phyloP scores from a whole-genome alignment of 345 rosid species.

The Odontarrhena argentea region DNA sequence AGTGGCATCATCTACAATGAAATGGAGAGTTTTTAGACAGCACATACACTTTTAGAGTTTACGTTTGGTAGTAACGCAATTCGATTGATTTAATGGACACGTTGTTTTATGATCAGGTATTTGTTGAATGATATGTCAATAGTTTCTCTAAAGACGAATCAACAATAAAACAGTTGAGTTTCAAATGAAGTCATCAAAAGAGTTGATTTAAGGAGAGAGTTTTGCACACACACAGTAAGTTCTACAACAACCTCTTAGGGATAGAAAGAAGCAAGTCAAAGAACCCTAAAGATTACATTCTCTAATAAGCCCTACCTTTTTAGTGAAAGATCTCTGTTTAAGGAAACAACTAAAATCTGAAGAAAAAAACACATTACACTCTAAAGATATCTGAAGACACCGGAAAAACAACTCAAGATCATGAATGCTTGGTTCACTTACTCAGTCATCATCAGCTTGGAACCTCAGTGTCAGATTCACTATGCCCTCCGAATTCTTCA shows the following conservation, averaged over 20 bases:
- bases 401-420: conserved; percentile 7
- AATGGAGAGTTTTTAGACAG: too few relatives aligned
- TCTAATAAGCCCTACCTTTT: conserved; percentile 29
- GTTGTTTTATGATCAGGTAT: background rate
- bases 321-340: conserved; percentile 33
- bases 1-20: too few relatives aligned
- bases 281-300: conserved; percentile 34
- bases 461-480: conserved; percentile 56
- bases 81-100: background rate
- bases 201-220: conserved; percentile 9
- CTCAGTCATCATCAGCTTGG: conserved; percentile 50
- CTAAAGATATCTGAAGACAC: conserved; percentile 28
- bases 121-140: background rate
- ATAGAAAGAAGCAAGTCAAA: conserved; percentile 26
- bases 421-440: conserved; percentile 8
- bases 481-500: conserved; percentile 57
- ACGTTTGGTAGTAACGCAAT: too few relatives aligned
- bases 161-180: background rate
- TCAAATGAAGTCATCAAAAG: conserved; percentile 2
- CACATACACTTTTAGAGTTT: too few relatives aligned
- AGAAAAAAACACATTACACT: conserved; percentile 18
- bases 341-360: conserved; percentile 19
- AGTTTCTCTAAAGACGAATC: background rate
- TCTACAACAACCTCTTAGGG: conserved; percentile 26
- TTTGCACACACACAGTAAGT: conserved; percentile 22